Base-by-base conservation (phyloP, 2,329 filamentous ascomycete species). In the Exophiala mesophila region DNA sequence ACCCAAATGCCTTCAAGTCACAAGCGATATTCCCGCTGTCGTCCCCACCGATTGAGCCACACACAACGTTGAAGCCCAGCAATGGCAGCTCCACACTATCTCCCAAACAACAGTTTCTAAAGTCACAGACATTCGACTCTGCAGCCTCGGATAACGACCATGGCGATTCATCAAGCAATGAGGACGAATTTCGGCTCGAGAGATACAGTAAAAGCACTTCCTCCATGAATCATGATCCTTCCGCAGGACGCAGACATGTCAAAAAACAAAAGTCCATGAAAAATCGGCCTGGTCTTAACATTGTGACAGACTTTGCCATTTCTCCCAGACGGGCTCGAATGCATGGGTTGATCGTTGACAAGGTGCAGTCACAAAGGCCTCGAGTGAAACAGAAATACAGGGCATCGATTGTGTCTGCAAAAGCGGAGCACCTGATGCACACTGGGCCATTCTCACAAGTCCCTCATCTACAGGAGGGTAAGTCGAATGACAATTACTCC, bases 281-380 rank as follows among this genome's bases (percentile, higher is more conserved):
- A 17, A 57, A 55, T 21, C 63, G 62, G 1, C 56, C 65, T 4
- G 66, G 64, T 2, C 43, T 71, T 41, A 69, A 68, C 42, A 45
- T 71, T 21, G 59, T 69, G 13, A 70, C 67, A 8, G 59, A 67
- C 43, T 67, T 71, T 42, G 56, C 60, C 1, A 8, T 28, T 49
- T 17, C 44, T 45, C 17, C 47, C 9, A 38, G 32, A 39, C 31
- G 43, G 24, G 36, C 45, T 3, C 45, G 40, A 7, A 46, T 46
- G 3, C 46, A 52, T 19, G 45, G 40, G 5, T 32, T 55, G 20
- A 20, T 50, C 4, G 37, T 55, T 16, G 45, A 55, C 12, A 23
- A 53, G 20, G 52, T 55, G 13, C 45, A 45, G 16, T 47, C 52
- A 5, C 50, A 49, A 32, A 45, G 41, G 45, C 49, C 45, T 20